A percentile compares a stretch with the other conserved stretches of the same genome.
Conservation (phyloP, 2,329 filamentous ascomycete species). For the Aspergillus pseudonomiae region DNA sequence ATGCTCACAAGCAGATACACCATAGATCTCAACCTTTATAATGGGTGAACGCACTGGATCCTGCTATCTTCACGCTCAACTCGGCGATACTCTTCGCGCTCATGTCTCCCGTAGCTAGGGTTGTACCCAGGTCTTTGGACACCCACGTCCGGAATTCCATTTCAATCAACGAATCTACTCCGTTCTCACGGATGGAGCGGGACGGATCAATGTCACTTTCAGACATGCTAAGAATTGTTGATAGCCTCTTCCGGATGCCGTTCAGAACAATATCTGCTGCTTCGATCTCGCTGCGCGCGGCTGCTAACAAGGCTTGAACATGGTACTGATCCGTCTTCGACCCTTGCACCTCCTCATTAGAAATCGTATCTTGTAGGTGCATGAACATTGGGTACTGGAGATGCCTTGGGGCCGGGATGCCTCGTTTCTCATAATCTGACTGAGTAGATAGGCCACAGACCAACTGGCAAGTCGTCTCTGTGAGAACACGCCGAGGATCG, state of each 20-base stretch:
- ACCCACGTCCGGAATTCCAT: slow-evolving; percentile 31
- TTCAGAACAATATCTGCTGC: background rate
- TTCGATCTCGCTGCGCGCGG: background rate
- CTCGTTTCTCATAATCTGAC: background rate
- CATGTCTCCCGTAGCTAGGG: background rate
- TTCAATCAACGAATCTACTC: slow-evolving; percentile 29
- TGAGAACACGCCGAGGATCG: background rate
- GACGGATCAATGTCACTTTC: slow-evolving; percentile 24
- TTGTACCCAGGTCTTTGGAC: slow-evolving; percentile 21
- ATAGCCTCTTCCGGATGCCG: slow-evolving; percentile 9
- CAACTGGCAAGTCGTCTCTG: background rate
- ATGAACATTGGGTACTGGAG: background rate
- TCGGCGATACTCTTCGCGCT: background rate
- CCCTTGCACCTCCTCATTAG: background rate
- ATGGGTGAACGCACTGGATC: background rate
- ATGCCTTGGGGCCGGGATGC: background rate
- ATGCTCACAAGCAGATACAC: background rate
- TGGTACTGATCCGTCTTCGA: background rate
- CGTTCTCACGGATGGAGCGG: slow-evolving; percentile 20
- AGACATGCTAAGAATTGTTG: slow-evolving; percentile 21
- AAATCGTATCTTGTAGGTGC: background rate
- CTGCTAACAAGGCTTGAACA: background rate
- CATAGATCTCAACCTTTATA: background rate
- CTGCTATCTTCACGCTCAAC: background rate
- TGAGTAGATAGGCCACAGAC: background rate